Base-by-base conservation (phyloP, 108 stramenopile genomes). In the Skeletonema grethae region DNA sequence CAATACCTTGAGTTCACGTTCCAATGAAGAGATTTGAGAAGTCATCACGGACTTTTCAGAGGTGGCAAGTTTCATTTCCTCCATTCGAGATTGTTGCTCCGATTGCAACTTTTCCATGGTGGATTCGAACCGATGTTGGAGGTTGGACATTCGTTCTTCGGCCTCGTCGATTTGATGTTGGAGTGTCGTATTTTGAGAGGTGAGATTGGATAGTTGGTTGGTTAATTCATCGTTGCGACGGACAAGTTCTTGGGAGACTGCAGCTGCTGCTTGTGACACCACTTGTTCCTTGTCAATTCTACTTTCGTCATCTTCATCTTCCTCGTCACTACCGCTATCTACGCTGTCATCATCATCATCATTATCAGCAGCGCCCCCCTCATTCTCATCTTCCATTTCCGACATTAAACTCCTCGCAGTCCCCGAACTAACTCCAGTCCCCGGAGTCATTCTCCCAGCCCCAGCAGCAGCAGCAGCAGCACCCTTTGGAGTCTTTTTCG, bases 141-240 rank as follows among this genome's bases (percentile, higher is more conserved):
- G 5, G 28, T 76, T 71, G 43, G 80, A 46, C 9, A 72, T 36
- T 7, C 71, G 41, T 55, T 76, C 75, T n/a, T 81, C 68, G 13
- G 65, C 9, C 31, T 76, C 80, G 32, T 38, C 16, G n/a, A 76
- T 24, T 38, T 72, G 69, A 41, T 72, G 63, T 61, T 77, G 58
- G 1, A 77, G 28, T 45, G 63, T 45, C 50, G 70, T 45, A 24
- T 77, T 72, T 10, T 13, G 38, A 25, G 62, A 65, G 36, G 70
- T 71, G 15, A 82, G 56, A 3, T 82, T 38, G 56, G 76, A 65
- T 16, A 82, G 57, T 72, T 77, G 76, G 8, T 18, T n/a, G 30
- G 35, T 76, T 16, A 82, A 64, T 43, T 82, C 76, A 57, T 77
- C 53, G 38, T 82, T 82, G 0, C 76, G 80, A 36, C 77, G 59